A percentile compares a stretch with the other conserved stretches of the same genome.
phyloP scores from a whole-genome alignment of 2,329 filamentous ascomycete species.

The Verticillium albo-atrum region DNA sequence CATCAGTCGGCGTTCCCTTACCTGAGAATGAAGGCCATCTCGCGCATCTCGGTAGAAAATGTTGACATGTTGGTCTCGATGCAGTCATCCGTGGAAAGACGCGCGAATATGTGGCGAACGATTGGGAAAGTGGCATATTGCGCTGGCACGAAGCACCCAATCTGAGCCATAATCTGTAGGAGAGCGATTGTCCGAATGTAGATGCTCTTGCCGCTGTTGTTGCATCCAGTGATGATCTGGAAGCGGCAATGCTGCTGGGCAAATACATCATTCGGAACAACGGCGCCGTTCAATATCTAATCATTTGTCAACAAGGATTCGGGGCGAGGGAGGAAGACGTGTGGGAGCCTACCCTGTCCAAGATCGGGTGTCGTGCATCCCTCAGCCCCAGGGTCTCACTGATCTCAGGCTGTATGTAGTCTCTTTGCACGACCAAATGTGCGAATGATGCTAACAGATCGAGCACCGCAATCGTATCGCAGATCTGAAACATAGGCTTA shows the following conservation, averaged over 20 bases:
- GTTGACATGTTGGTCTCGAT: constrained; percentile 90
- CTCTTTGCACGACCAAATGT: constrained; percentile 60
- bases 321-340: too few species aligned
- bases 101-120: constrained; percentile 77
- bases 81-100: constrained; percentile 80
- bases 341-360: constrained; percentile 53
- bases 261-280: constrained; percentile 88
- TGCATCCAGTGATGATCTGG: constrained; percentile 91
- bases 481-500: constrained; percentile 73
- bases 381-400: constrained; percentile 67
- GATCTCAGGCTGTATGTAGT: constrained; percentile 63
- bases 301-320: too few species aligned
- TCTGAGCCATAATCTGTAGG: constrained; percentile 87
- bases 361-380: constrained; percentile 71
- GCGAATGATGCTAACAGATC: constrained; percentile 82
- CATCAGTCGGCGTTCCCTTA: constrained; percentile 11
- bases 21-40: constrained; percentile 87
- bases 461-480: constrained; percentile 78
- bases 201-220: constrained; percentile 97
- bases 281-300: constrained; percentile 40
- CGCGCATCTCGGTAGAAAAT: constrained; percentile 92
- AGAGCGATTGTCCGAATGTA: constrained; percentile 86
- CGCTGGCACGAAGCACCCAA: constrained; percentile 87
- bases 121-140: constrained; percentile 78
- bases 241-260: constrained; percentile 76